These are phyloP conservation scores for Apiospora phragmitis DNA, from an alignment of 2,329 filamentous ascomycete genomes.

Conservation along the genomic window DNA sequence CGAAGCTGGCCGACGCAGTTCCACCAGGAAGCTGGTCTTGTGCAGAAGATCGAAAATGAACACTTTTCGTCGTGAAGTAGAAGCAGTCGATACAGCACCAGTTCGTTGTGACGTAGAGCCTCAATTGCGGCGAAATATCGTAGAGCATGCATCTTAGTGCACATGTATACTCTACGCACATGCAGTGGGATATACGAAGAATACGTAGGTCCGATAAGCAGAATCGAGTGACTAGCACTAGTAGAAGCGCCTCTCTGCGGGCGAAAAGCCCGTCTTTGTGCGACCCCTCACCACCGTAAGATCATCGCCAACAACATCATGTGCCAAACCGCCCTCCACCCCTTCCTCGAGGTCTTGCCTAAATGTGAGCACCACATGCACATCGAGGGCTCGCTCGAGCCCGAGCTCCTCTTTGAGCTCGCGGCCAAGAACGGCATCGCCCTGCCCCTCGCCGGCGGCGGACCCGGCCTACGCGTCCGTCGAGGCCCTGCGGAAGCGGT, in stretches of 20 bases:
- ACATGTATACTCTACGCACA: not conserved
- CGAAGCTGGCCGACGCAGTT: not conserved
- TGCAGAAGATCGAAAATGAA: not conserved
- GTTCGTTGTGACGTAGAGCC: not conserved
- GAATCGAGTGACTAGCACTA: not conserved
- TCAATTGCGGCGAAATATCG: not conserved
- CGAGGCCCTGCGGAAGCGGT: constrained; percentile 60
- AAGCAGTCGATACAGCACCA: not conserved
- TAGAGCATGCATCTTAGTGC: not conserved
- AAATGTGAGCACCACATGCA: constrained; percentile 49
- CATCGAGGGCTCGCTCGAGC: constrained; percentile 45
- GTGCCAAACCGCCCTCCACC: constrained; percentile 57
- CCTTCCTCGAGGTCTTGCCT: constrained; percentile 61
- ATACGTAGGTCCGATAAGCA: not conserved
- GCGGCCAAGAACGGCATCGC: constrained; percentile 65
- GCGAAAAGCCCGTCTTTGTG: not conserved
- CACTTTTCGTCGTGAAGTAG: not conserved
- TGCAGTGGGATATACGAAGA: not conserved
- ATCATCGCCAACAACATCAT: constrained; percentile 37
- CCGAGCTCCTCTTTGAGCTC: constrained; percentile 54
- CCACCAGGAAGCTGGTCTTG: not conserved
- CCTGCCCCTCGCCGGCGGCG: constrained; percentile 39
- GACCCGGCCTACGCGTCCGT: constrained; percentile 69
- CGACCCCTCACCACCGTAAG: not conserved
- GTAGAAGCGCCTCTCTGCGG: not conserved